Conservation (phyloP, 768 basidiomycete genomes). For the Albatrellus ellisii region DNA sequence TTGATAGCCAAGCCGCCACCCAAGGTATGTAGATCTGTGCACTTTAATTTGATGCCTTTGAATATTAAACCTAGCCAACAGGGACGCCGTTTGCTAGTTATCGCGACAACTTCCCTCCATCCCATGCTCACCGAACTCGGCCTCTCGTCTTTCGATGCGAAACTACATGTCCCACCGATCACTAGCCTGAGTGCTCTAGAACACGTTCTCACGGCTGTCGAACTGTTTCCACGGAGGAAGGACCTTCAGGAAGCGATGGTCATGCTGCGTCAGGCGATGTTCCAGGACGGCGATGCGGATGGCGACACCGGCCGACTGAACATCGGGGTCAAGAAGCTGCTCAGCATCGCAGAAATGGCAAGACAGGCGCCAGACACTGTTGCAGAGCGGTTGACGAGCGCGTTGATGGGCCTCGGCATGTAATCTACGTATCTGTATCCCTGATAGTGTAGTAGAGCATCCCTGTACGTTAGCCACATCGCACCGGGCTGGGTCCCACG, state of each 20-base stretch:
- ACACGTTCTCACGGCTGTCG: slow-evolving; percentile 62
- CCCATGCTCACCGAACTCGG: slow-evolving; percentile 82
- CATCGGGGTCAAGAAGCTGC: slow-evolving; percentile 88
- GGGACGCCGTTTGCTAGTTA: slow-evolving; percentile 84
- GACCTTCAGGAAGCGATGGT: slow-evolving; percentile 46
- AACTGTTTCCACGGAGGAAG: slow-evolving; percentile 49
- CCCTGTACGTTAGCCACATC: no score
- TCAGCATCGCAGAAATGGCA: slow-evolving; percentile 92
- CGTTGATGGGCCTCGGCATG: slow-evolving; percentile 43
- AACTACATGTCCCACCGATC: slow-evolving; percentile 77
- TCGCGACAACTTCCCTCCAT: slow-evolving; percentile 86
- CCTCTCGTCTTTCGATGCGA: slow-evolving; percentile 76
- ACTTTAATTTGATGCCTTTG: background rate
- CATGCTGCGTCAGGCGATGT: slow-evolving; percentile 64
- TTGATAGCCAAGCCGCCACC: slow-evolving; percentile 83
- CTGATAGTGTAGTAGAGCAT: no score
- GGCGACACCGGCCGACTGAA: slow-evolving; percentile 36
- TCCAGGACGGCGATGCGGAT: slow-evolving; percentile 37
- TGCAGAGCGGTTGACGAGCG: slow-evolving; percentile 52
- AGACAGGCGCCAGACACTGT: slow-evolving; percentile 86
- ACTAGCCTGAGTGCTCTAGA: slow-evolving; percentile 59
- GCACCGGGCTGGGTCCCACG: no score
- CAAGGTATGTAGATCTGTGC: slow-evolving; percentile 45
- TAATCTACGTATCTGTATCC: no score
- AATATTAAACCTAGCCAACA: background rate